phyloP scores from a whole-genome alignment of 306 rosid genomes.

The Vachellia pachyceras region DNA sequence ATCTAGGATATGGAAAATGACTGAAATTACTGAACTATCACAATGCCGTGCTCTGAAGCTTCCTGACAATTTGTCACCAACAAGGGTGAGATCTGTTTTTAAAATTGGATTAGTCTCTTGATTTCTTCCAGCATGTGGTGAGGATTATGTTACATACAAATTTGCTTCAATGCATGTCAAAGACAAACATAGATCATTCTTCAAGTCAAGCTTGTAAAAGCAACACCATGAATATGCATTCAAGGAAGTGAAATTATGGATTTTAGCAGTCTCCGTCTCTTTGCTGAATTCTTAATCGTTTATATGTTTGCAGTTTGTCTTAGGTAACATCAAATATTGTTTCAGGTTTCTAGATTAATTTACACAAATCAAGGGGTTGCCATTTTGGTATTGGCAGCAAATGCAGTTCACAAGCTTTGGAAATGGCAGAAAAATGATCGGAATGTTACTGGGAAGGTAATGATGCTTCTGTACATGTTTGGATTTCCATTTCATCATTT shows the following conservation, averaged over 20 bases:
- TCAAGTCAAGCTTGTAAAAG: neutral
- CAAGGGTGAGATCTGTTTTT: conserved; percentile 65
- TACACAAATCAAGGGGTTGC: conserved; percentile 96
- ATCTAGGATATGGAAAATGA: conserved; percentile 89
- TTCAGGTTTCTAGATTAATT: conserved; percentile 94
- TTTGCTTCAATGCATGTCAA: neutral
- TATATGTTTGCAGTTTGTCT: neutral
- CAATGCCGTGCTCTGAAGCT: conserved; percentile 92
- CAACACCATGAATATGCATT: neutral
- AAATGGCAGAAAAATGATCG: conserved; percentile 96
- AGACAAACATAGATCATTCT: neutral
- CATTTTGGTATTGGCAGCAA: conserved; percentile 91
- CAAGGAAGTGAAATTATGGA: conserved; percentile 15
- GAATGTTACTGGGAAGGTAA: conserved; percentile 67
- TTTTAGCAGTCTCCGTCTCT: neutral
- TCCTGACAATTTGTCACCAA: conserved; percentile 76
- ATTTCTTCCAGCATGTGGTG: conserved; percentile 25
- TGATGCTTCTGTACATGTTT: conserved; percentile 22
- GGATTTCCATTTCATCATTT: conserved; percentile 35
- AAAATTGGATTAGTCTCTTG: conserved; percentile 22
- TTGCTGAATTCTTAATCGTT: conserved; percentile 14
- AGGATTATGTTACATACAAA: neutral
- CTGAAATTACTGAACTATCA: conserved; percentile 80
- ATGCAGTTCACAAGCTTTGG: conserved; percentile 99
- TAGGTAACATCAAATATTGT: conserved; percentile 25